Base-by-base conservation (phyloP, 176 grass and related monocot genomes). In the Elymus sibiricus region DNA sequence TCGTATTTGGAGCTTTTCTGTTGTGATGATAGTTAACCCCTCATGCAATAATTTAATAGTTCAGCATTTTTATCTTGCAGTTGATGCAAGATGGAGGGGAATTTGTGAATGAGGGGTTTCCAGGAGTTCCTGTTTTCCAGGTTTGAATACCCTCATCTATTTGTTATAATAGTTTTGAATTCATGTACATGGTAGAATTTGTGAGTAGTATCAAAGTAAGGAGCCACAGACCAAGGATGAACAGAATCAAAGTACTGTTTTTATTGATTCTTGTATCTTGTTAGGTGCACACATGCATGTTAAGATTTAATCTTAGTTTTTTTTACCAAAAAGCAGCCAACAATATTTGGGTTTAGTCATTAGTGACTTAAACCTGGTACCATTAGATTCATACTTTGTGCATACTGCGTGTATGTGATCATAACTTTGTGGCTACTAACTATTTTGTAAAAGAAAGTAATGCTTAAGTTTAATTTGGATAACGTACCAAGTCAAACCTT, bases 71-170 rank as follows among this genome's bases (percentile, higher is more conserved):
- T 84, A 46, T 58, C 42, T 89, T 81, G 56, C 71, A 98, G 96
- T 80, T 87, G 89, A 89, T 87, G 74, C 78, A 89, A 72, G 86
- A 95, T 32, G 88, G 68, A 64, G 93, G 96, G 9, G 7, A 85
- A 60, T 75, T 68, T 74, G 29, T 46, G 34, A 82, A 83, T 71
- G 77, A 87, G 34, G 90, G 90, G 79, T 95, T 98, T 87, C 68
- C 89, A 63, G 91, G 96, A 61, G 96, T 98, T 72, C 93, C 96
- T 34, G 68, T 95, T 82, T 98, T 98, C 84, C 91, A 98, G 93
- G 96, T 98, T 87, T 80, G 40, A 86, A 84, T 81, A 73, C 61
- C 43, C 51, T 79, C 21, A 55, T 9, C 26, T 76, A 14, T 62
- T 6, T 74, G 14, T 11, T 56, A 40, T 74, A 68, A 40, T 74